Percentiles rank a stretch among this genome's conserved stretches.
Conservation (phyloP, 148 eudicot species). For the Talinum fruticosum region DNA sequence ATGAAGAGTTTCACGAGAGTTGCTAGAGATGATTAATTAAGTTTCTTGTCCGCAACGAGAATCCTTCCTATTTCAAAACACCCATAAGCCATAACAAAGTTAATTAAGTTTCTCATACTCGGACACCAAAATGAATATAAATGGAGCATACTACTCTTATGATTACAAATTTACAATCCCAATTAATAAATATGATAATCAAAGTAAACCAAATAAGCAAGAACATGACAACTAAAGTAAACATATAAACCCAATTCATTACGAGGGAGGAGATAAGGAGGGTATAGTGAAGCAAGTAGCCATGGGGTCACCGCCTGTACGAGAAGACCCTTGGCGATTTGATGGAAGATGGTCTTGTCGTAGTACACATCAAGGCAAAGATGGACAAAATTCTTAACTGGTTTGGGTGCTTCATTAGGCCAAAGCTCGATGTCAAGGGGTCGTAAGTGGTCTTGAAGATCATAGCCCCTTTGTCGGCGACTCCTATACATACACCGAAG, state of each 20-base stretch:
- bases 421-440: conserved; percentile 88
- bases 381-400: conserved; percentile 82
- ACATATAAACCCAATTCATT: background rate
- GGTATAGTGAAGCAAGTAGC: conserved; percentile 61
- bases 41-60: no score
- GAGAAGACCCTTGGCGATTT: conserved; percentile 79
- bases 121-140: conserved; percentile 2
- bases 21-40: no score
- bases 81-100: background rate
- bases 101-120: background rate
- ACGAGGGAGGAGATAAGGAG: conserved; percentile 1
- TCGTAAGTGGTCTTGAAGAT: conserved; percentile 67
- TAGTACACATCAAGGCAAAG: conserved; percentile 88
- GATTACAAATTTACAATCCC: background rate
- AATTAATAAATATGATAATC: no score
- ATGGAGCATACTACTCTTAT: background rate
- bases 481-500: conserved; percentile 79
- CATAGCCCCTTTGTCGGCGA: conserved; percentile 95
- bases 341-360: conserved; percentile 72
- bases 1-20: background rate
- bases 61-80: background rate
- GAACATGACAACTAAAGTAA: background rate
- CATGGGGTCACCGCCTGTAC: conserved; percentile 90
- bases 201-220: background rate
- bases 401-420: conserved; percentile 98